A percentile compares a stretch with the other conserved stretches of the same genome.
Evolutionary conservation across 371 early-diverging fungal species (phyloP).

Genomic region (Mucor piriformis): DNA sequence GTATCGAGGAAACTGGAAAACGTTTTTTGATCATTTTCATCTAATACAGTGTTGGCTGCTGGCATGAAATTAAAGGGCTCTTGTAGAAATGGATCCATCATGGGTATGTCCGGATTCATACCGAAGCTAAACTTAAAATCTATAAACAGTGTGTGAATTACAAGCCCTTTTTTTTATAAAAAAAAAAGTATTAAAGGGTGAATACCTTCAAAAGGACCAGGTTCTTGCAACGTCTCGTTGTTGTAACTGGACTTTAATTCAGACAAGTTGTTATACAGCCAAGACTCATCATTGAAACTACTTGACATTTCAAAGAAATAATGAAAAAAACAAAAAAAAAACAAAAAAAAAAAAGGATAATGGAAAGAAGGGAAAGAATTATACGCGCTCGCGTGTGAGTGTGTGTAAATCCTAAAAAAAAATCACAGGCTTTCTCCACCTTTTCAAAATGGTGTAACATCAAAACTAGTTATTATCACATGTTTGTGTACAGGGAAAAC

Average conservation of each 20-base stretch:
- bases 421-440: slow-evolving; percentile 18
- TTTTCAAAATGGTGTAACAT: slow-evolving; percentile 14
- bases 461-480: slow-evolving; percentile 17
- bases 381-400: neutral
- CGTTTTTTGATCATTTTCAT: slow-evolving; percentile 49
- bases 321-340: neutral
- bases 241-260: neutral
- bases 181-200: no score
- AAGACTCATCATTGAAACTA: slow-evolving; percentile 7
- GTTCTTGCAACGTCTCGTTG: slow-evolving; percentile 26
- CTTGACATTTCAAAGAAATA: slow-evolving; percentile 3
- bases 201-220: slow-evolving; percentile 39
- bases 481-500: slow-evolving; percentile 2
- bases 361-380: slow-evolving; percentile 2
- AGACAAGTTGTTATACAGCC: neutral
- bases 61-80: slow-evolving; percentile 16
- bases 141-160: slow-evolving; percentile 11
- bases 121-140: slow-evolving; percentile 35
- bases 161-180: no score
- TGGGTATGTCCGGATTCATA: slow-evolving; percentile 21
- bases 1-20: slow-evolving; percentile 52
- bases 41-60: slow-evolving; percentile 24
- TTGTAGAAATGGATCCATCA: slow-evolving; percentile 16
- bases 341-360: slow-evolving; percentile 4
- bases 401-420: neutral